Evolutionary conservation across 1,284 basidiomycete species (phyloP).

Genomic region (Pulveroboletus ridleyi): DNA sequence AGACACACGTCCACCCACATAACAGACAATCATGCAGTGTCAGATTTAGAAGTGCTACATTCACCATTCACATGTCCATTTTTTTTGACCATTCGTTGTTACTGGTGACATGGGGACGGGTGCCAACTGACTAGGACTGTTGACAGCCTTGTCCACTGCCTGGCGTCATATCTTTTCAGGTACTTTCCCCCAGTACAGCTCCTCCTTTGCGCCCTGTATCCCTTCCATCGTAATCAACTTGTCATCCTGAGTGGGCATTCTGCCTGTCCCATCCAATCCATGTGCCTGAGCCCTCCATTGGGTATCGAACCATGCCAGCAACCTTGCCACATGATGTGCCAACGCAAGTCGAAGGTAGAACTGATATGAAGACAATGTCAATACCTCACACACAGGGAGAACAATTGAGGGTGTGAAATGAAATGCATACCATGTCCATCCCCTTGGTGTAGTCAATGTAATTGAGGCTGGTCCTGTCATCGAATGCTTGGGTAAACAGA

Average conservation of each 20-base stretch:
- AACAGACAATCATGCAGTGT: slow-evolving; percentile 32
- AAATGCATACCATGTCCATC: slow-evolving; percentile 64
- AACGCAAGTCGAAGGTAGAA: slow-evolving; percentile 75
- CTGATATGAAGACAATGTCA: slow-evolving; percentile 40
- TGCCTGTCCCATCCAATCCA: slow-evolving; percentile 56
- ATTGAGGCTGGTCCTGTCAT: slow-evolving; percentile 49
- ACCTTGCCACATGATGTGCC: slow-evolving; percentile 48
- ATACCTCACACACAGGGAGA: too few relatives aligned
- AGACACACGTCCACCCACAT: slow-evolving; percentile 44
- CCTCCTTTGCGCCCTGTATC: slow-evolving; percentile 67
- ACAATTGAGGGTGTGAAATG: background rate
- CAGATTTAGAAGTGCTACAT: too few relatives aligned
- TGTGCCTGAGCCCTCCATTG: slow-evolving; percentile 46
- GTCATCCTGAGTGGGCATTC: slow-evolving; percentile 17
- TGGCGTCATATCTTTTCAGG: slow-evolving; percentile 70
- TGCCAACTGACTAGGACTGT: too few relatives aligned
- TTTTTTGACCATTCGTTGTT: too few relatives aligned
- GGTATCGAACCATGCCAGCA: slow-evolving; percentile 53
- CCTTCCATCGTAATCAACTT: slow-evolving; percentile 55
- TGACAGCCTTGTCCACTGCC: slow-evolving; percentile 57
- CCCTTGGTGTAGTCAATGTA: slow-evolving; percentile 82
- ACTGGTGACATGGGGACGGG: too few relatives aligned
- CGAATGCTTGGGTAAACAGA: slow-evolving; percentile 56
- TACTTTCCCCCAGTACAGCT: slow-evolving; percentile 79
- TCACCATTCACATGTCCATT: too few relatives aligned